Conservation (phyloP, 176 grass and related monocot species). For the Musa schizocarpa region DNA sequence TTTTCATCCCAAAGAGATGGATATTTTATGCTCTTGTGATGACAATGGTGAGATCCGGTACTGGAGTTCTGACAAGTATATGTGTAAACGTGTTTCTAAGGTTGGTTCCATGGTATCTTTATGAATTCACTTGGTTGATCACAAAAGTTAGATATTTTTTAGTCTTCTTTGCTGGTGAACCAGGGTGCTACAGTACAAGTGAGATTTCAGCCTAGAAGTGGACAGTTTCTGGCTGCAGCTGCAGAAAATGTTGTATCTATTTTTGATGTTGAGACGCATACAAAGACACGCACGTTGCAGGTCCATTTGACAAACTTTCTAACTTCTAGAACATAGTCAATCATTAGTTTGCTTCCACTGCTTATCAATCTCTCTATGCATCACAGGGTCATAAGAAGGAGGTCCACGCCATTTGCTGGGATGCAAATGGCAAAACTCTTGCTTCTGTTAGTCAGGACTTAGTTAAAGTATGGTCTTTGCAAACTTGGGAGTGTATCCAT, state of each 20-base stretch:
- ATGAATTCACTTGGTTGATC: background rate
- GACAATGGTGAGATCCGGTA: constrained; percentile 61
- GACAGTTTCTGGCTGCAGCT: constrained; percentile 72
- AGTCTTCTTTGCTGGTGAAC: constrained; percentile 26
- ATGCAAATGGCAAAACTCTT: constrained; percentile 66
- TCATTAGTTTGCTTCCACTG: background rate
- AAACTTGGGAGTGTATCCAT: constrained; percentile 39
- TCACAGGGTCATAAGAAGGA: constrained; percentile 56
- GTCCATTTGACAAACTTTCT: constrained; percentile 15
- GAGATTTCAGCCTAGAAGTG: constrained; percentile 70
- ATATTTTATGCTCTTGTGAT: constrained; percentile 51
- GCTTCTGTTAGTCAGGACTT: constrained; percentile 81
- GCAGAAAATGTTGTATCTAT: constrained; percentile 63
- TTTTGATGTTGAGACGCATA: constrained; percentile 56
- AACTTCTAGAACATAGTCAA: background rate
- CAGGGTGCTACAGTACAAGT: constrained; percentile 66
- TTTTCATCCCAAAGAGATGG: constrained; percentile 55
- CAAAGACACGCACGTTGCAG: constrained; percentile 40
- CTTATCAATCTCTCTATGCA: constrained; percentile 7
- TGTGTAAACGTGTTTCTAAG: constrained; percentile 37
- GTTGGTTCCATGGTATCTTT: constrained; percentile 21
- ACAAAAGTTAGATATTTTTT: constrained; percentile 1
- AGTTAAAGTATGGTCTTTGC: constrained; percentile 75
- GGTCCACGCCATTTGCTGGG: constrained; percentile 75
- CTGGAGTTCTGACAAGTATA: constrained; percentile 47